phyloP scores from a whole-genome alignment of 495 filamentous ascomycete species.

The Aspergillus panamensis region DNA sequence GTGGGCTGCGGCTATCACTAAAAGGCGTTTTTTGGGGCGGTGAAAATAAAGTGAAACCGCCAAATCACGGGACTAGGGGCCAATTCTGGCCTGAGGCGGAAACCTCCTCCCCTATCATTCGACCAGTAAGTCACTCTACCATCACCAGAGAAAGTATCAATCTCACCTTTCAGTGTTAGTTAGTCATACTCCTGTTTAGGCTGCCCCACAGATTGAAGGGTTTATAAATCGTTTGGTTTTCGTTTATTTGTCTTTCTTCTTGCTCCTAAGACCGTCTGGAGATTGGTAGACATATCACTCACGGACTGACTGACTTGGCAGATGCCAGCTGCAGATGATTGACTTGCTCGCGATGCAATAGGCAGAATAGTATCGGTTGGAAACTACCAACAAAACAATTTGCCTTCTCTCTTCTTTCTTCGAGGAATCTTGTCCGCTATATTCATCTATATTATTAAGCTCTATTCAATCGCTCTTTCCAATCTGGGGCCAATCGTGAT shows the following conservation, averaged over 20 bases:
- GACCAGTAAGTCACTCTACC: too few species aligned
- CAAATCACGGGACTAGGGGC: neutral
- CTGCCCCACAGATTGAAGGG: too few species aligned
- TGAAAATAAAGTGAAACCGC: neutral
- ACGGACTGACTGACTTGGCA: neutral
- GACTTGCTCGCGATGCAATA: constrained; percentile 1
- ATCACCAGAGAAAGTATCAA: too few species aligned
- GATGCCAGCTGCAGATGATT: constrained; percentile 5
- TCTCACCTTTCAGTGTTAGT: too few species aligned
- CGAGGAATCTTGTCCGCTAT: neutral
- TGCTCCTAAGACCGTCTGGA: neutral
- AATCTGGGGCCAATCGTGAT: too few species aligned
- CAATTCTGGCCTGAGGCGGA: constrained; percentile 9
- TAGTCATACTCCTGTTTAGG: too few species aligned
- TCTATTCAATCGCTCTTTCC: too few species aligned
- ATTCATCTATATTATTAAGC: neutral
- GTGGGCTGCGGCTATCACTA: constrained; percentile 3
- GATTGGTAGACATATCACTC: neutral
- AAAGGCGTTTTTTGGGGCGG: neutral
- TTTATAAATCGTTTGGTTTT: too few species aligned
- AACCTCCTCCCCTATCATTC: neutral
- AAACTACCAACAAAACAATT: neutral
- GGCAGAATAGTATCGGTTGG: constrained; percentile 4
- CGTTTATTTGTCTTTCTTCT: neutral
- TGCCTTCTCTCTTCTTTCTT: neutral